Evolutionary conservation across 108 stramenopile genomes (phyloP).

Genomic region (Cyclotella sp.): DNA sequence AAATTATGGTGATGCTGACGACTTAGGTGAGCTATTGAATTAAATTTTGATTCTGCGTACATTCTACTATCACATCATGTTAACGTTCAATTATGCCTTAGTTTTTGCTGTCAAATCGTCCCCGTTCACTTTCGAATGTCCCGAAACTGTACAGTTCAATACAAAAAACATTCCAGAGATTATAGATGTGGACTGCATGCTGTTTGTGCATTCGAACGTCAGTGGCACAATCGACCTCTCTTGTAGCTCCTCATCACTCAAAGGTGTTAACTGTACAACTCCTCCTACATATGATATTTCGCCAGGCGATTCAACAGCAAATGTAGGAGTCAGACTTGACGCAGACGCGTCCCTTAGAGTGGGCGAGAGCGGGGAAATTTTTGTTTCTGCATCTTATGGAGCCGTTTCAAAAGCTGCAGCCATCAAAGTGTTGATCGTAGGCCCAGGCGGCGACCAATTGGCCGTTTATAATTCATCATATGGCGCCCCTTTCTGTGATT

Average conservation of each 20-base stretch:
- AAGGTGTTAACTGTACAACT: not conserved
- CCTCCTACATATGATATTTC: not conserved
- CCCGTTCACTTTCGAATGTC: constrained; percentile 3
- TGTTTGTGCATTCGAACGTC: not conserved
- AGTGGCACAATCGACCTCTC: constrained; percentile 7
- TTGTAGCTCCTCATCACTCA: not conserved
- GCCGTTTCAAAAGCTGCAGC: not conserved
- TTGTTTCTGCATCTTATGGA: not conserved
- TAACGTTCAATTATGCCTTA: not conserved
- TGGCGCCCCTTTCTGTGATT: not conserved
- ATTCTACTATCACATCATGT: not conserved
- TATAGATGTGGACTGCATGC: not conserved
- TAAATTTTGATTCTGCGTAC: not conserved
- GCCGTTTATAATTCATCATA: not conserved
- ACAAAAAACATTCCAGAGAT: not conserved
- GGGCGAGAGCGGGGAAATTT: not conserved
- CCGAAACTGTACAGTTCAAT: constrained; percentile 1
- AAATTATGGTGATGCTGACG: constrained; percentile 10
- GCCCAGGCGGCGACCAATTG: not conserved
- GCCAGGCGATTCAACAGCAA: not conserved
- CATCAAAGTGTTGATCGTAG: not conserved
- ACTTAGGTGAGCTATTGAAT: not conserved
- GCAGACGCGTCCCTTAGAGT: constrained; percentile 2
- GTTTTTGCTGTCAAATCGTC: constrained; percentile 6
- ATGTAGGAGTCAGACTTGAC: not conserved